phyloP scores from a whole-genome alignment of 1,284 basidiomycete species.

The Austroboletus novae-zelandiae region DNA sequence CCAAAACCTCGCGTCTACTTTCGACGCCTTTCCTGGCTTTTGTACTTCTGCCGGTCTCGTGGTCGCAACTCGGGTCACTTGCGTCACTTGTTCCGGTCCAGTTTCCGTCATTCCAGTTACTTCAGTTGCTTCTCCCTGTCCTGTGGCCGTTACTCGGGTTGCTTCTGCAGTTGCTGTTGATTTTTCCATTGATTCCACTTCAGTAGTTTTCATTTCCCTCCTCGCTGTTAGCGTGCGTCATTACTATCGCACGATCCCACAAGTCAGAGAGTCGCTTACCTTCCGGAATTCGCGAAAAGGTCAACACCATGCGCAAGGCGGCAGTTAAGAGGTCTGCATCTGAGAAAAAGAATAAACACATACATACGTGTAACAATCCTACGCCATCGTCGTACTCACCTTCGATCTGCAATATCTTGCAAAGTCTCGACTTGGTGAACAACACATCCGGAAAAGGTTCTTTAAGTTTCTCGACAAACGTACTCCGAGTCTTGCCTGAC shows the following conservation, averaged over 20 bases:
- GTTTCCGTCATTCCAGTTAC: background rate
- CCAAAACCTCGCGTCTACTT: slow-evolving; percentile 5
- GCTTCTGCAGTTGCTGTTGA: background rate
- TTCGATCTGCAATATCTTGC: slow-evolving; percentile 11
- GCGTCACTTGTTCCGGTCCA: too few species aligned
- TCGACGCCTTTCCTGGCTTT: background rate
- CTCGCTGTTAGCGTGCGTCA: slow-evolving; percentile 1
- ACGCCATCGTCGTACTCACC: too few species aligned
- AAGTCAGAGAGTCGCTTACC: slow-evolving; percentile 4
- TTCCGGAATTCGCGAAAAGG: slow-evolving; percentile 12
- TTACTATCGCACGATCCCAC: background rate
- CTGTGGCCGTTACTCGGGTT: background rate
- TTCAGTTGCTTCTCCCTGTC: background rate
- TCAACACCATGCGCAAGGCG: slow-evolving; percentile 19
- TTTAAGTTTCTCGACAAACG: slow-evolving; percentile 10
- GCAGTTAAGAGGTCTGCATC: slow-evolving; percentile 10
- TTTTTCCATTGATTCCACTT: background rate
- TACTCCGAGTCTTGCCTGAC: slow-evolving; percentile 11
- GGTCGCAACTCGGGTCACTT: too few species aligned
- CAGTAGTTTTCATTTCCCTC: too few species aligned
- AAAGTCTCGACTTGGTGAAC: slow-evolving; percentile 8
- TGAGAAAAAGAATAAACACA: slow-evolving; percentile 4
- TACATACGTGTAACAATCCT: too few species aligned
- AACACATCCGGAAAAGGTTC: background rate
- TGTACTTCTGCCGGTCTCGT: too few species aligned